phyloP scores from a whole-genome alignment of 1,139 yeast genomes.

The Yamadazyma sp. region DNA sequence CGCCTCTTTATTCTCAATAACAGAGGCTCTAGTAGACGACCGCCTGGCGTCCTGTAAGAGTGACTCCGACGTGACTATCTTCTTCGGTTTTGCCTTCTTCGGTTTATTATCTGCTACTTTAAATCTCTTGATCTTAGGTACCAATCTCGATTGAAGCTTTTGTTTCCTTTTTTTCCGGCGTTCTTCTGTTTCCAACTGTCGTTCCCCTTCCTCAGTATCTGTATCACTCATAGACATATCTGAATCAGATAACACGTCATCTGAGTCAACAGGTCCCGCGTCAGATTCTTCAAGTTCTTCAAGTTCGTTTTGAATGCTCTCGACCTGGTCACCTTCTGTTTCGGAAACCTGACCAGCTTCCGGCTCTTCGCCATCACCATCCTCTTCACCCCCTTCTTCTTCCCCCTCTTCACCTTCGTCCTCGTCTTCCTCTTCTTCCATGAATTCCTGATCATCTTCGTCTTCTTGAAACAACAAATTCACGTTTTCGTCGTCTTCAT shows the following conservation, averaged over 20 bases:
- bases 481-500: constrained; percentile 72
- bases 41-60: constrained; percentile 56
- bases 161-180: constrained; percentile 38
- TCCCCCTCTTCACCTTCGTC: constrained; percentile 27
- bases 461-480: constrained; percentile 80
- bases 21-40: constrained; percentile 76
- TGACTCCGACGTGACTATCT: constrained; percentile 43
- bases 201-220: constrained; percentile 69
- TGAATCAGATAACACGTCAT: constrained; percentile 55
- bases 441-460: constrained; percentile 85
- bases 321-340: constrained; percentile 30
- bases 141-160: constrained; percentile 33
- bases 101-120: constrained; percentile 21
- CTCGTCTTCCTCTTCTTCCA: constrained; percentile 33
- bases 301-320: constrained; percentile 18
- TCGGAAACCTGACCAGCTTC: constrained; percentile 14
- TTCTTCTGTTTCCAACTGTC: constrained; percentile 58
- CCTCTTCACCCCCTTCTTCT: constrained; percentile 21
- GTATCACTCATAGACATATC: constrained; percentile 48
- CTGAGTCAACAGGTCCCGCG: constrained; percentile 26
- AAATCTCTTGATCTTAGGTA: constrained; percentile 50
- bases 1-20: constrained; percentile 75
- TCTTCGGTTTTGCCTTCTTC: constrained; percentile 19
- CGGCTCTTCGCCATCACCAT: constrained; percentile 21
- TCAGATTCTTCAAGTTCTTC: constrained; percentile 18